Conservation (phyloP, 2,329 filamentous ascomycete species). For the Knoxdaviesia capensis region DNA sequence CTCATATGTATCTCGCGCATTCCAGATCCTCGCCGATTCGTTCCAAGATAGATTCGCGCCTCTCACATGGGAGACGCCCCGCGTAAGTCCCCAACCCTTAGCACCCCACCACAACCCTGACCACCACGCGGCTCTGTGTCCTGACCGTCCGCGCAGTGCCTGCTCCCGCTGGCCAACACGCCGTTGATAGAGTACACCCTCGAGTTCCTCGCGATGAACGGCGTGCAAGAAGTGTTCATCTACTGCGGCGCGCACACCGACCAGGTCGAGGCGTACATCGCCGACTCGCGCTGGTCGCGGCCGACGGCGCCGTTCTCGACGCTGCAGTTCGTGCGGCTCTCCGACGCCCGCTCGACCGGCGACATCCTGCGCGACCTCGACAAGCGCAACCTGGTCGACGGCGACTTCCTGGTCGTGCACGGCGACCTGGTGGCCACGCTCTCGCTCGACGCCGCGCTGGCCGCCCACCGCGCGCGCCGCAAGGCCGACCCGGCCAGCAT, state of each 20-base stretch:
- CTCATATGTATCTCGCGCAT: no score
- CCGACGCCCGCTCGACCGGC: conserved; percentile 66
- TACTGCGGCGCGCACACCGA: conserved; percentile 80
- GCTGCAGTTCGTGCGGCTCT: conserved; percentile 68
- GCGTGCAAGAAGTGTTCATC: conserved; percentile 83
- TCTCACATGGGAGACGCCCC: conserved; percentile 71
- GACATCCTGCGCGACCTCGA: conserved; percentile 92
- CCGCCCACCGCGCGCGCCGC: conserved; percentile 61
- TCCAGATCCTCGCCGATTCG: conserved; percentile 72
- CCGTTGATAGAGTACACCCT: conserved; percentile 95
- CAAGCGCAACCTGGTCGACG: conserved; percentile 61
- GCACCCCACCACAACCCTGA: conserved; percentile 6
- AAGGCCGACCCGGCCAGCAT: conserved; percentile 81
- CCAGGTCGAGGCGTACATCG: conserved; percentile 71
- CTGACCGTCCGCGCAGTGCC: conserved; percentile 38
- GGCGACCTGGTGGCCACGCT: conserved; percentile 86
- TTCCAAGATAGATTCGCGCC: conserved; percentile 86
- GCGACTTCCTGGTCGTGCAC: conserved; percentile 84
- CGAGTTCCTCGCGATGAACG: conserved; percentile 86
- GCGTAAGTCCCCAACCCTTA: conserved; percentile 32
- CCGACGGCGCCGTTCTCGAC: conserved; percentile 48
- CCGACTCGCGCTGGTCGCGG: conserved; percentile 52
- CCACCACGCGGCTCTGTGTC: no score
- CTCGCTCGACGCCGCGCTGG: conserved; percentile 58
- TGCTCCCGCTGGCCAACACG: conserved; percentile 80